Evolutionary conservation across 1,139 yeast genomes (phyloP).

Genomic region (Yamadazyma trypodendri): DNA sequence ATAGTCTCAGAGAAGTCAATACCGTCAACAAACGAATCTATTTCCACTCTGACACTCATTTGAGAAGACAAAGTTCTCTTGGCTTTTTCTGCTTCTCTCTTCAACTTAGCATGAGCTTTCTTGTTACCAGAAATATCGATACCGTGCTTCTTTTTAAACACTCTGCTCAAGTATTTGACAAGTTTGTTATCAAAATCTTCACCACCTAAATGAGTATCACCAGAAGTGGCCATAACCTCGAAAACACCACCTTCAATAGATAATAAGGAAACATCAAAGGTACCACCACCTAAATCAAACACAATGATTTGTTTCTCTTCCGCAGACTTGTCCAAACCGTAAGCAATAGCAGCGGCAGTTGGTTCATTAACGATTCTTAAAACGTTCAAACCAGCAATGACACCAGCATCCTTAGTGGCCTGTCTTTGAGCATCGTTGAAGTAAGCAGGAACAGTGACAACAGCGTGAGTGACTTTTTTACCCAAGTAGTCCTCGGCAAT

Average conservation of each 20-base stretch:
- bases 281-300: constrained; percentile 57
- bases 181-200: constrained; percentile 93
- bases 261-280: constrained; percentile 52
- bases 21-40: constrained; percentile 94
- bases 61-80: constrained; percentile 92
- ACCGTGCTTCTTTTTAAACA: constrained; percentile 85
- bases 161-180: constrained; percentile 79
- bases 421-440: constrained; percentile 98
- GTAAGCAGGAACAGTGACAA: constrained; percentile 96
- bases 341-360: constrained; percentile 97
- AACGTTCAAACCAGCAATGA: constrained; percentile 92
- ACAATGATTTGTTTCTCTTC: constrained; percentile 50
- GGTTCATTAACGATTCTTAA: constrained; percentile 97
- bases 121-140: constrained; percentile 72
- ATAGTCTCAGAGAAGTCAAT: constrained; percentile 90
- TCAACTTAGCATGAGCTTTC: constrained; percentile 83
- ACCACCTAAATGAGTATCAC: constrained; percentile 68
- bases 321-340: constrained; percentile 83
- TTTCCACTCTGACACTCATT: constrained; percentile 86
- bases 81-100: constrained; percentile 96
- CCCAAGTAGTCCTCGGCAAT: constrained; percentile 93
- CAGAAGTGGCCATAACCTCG: constrained; percentile 53
- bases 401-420: constrained; percentile 97
- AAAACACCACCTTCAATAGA: constrained; percentile 54
- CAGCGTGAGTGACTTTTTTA: constrained; percentile 87